Conservation (phyloP, 768 basidiomycete genomes). For the Mycena latifolia region DNA sequence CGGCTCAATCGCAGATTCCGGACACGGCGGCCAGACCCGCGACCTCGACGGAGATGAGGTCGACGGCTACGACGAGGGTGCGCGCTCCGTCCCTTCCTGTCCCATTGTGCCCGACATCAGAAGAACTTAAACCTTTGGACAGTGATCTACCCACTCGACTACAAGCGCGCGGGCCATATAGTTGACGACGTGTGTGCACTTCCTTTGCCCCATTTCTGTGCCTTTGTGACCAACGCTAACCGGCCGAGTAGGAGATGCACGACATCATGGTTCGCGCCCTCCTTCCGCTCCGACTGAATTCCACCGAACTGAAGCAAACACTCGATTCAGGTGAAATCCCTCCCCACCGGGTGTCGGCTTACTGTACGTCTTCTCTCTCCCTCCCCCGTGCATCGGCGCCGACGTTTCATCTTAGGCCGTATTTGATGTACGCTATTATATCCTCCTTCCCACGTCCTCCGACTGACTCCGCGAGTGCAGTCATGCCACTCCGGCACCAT, state of each 20-base stretch:
- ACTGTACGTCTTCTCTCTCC: constrained; percentile 51
- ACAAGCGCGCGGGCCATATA: constrained; percentile 80
- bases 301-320: too few species aligned
- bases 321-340: constrained; percentile 51
- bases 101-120: too few species aligned
- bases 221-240: neutral
- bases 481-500: constrained; percentile 69
- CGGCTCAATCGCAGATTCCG: constrained; percentile 71
- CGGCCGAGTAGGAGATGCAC: constrained; percentile 56
- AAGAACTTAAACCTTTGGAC: too few species aligned
- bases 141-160: constrained; percentile 94
- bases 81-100: constrained; percentile 5
- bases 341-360: constrained; percentile 63
- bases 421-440: constrained; percentile 58
- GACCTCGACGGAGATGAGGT: constrained; percentile 84
- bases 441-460: neutral
- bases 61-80: constrained; percentile 86
- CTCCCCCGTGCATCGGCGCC: neutral
- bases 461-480: constrained; percentile 39
- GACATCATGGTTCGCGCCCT: constrained; percentile 55
- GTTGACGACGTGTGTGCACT: constrained; percentile 67
- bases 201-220: too few species aligned
- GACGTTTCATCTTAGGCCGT: constrained; percentile 51
- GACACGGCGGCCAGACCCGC: constrained; percentile 93
- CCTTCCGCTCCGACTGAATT: too few species aligned